Percentiles rank a stretch among this genome's conserved stretches.
Evolutionary conservation across 331 rosid genomes (phyloP).

Genomic region (Acacia concinna): DNA sequence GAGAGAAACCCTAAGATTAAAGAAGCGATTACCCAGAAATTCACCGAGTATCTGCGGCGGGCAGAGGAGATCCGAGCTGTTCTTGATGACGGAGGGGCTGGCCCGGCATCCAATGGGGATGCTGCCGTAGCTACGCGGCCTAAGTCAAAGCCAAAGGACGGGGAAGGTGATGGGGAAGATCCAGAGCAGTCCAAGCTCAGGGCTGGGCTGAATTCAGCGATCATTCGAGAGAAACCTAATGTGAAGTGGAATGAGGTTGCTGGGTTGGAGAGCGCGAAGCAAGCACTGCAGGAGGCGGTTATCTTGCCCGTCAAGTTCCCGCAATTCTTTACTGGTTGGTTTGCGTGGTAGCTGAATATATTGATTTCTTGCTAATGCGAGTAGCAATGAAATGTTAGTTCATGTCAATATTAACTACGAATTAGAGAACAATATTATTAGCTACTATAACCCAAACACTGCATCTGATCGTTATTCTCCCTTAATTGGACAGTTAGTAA

Average conservation of each 20-base stretch:
- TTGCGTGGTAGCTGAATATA: neutral
- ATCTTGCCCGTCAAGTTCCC: slow-evolving; percentile 95
- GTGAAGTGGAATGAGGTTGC: slow-evolving; percentile 98
- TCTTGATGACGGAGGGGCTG: slow-evolving; percentile 85
- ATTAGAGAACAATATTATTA: slow-evolving; percentile 17
- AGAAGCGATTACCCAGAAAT: slow-evolving; percentile 94
- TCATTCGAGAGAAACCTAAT: slow-evolving; percentile 89
- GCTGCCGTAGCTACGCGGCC: slow-evolving; percentile 89
- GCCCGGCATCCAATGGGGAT: slow-evolving; percentile 89
- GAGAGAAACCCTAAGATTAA: slow-evolving; percentile 95
- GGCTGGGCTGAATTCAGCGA: slow-evolving; percentile 88
- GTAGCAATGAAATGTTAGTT: neutral
- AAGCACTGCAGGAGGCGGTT: slow-evolving; percentile 94
- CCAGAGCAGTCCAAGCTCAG: slow-evolving; percentile 82
- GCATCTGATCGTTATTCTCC: neutral
- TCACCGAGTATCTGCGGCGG: slow-evolving; percentile 91
- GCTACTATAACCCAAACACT: neutral
- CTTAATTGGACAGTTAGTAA: neutral
- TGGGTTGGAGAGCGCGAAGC: slow-evolving; percentile 93
- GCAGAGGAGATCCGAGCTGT: slow-evolving; percentile 98
- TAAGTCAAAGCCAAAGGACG: slow-evolving; percentile 88
- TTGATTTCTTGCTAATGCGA: neutral
- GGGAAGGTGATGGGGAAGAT: slow-evolving; percentile 88
- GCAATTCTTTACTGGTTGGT: slow-evolving; percentile 91
- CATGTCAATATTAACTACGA: neutral